Evolutionary conservation across 257 asterid genomes (phyloP), one percentile per base, ranked within the genome.

Genomic region (Nicotiana benthamiana): DNA sequence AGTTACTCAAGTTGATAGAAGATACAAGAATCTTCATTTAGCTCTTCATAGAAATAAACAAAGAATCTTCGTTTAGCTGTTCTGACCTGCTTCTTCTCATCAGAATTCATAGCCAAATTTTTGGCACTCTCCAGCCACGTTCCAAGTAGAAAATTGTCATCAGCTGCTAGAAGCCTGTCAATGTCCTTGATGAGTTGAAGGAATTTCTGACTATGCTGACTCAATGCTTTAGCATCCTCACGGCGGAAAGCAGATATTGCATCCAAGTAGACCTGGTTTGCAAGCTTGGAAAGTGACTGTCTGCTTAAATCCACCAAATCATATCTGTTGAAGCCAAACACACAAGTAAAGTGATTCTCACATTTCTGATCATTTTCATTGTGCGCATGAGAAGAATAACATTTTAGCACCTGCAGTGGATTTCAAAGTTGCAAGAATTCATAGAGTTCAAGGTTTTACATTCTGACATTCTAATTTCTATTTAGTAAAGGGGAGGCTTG

Each of bases 301-400:
- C 97, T 89, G 10, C 97, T 90, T 87, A 95, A 87, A 89, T 95
- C 99, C 20, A 95, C 98, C 92, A 95, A 90, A 88, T 95, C 99
- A 56, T 95, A 95, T 91, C 99, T 93, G 90, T 83, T 77, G 59
- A 79, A 28, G 66, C 66, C 53, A 82, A 43, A 77, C 65, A 57
- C 68, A 85, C 9, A 46, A 46, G 59, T 46, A 43, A 60, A 46
- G 78, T 46, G 60, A 46, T 24, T 72, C 34, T 70, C 77, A 70
- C 30, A 40, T 46, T 46, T 72, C 51, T 0, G 24, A 72, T 72
- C 16, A 43, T 72, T 43, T 46, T 46, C 78, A 24, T 22, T 72
- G 34, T 72, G 24, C 15, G 48, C 78, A 46, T 72, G 40, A 72
- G 40, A 72, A 46, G 57, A 46, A 72, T 6, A 40, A 70, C 46